Evolutionary conservation across 129 eudicot genomes (phyloP).

Genomic region (Centella asiatica): DNA sequence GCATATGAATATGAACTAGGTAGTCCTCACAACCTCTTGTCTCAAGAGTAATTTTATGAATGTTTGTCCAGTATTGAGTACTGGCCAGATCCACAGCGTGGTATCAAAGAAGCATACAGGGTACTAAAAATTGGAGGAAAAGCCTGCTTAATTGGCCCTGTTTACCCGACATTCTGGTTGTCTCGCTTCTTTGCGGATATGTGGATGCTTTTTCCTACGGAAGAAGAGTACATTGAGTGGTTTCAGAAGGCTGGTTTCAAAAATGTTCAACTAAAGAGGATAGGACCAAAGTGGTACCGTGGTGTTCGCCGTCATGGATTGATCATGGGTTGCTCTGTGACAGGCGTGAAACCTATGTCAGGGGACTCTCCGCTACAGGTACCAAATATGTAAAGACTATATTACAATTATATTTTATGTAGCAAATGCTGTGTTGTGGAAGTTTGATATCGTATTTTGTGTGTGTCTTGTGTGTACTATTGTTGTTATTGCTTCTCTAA

Average conservation of each 20-base stretch:
- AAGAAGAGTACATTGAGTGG: conserved; percentile 7
- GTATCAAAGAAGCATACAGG: conserved; percentile 7
- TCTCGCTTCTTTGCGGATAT: conserved; percentile 10
- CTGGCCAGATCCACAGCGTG: conserved; percentile 12
- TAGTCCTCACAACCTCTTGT: not conserved
- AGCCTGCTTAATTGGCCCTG: conserved; percentile 8
- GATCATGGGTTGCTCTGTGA: conserved; percentile 9
- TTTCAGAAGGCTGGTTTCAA: conserved; percentile 4
- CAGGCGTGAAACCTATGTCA: not conserved
- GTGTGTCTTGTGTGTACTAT: too few species aligned
- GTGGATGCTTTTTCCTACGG: conserved; percentile 6
- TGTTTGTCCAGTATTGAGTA: conserved; percentile 6
- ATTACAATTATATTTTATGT: too few species aligned
- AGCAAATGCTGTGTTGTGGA: too few species aligned
- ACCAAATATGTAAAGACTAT: not conserved
- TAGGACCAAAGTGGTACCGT: conserved; percentile 7
- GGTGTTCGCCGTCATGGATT: conserved; percentile 1
- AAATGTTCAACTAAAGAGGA: conserved; percentile 2
- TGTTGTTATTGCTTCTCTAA: too few species aligned
- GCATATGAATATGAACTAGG: not conserved
- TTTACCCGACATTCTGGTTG: conserved; percentile 8
- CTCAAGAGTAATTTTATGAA: not conserved
- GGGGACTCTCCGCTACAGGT: conserved; percentile 9
- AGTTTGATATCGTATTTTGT: too few species aligned
- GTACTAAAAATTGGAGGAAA: conserved; percentile 7